Percentiles rank a stretch among this genome's conserved stretches.
phyloP scores from a whole-genome alignment of 2,329 filamentous ascomycete genomes.

The Apiospora sp. region DNA sequence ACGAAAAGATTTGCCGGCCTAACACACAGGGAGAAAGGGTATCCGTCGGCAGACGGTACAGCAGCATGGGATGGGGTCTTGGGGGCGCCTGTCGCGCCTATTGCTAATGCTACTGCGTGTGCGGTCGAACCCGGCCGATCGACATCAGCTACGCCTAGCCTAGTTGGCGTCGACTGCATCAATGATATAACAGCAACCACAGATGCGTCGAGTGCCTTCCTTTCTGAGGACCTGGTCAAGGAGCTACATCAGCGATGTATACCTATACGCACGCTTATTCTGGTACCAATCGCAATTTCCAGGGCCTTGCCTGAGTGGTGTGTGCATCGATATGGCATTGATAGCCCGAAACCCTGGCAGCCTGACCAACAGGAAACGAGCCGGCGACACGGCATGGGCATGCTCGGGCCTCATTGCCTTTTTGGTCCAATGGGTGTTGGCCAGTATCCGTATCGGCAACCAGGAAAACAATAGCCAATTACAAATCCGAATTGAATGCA shows the following conservation, averaged over 20 bases:
- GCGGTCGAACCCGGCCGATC: conserved; percentile 21
- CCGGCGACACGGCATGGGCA: conserved; percentile 46
- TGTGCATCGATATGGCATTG: conserved; percentile 39
- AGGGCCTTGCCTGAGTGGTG: conserved; percentile 37
- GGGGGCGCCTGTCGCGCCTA: conserved; percentile 19
- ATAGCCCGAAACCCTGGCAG: conserved; percentile 41
- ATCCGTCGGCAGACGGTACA: background rate
- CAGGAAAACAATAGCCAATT: conserved; percentile 49
- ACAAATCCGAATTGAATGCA: conserved; percentile 34
- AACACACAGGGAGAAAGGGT: background rate
- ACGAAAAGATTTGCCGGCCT: conserved; percentile 13
- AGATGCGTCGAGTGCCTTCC: background rate
- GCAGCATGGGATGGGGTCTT: background rate
- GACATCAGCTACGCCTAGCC: conserved; percentile 9
- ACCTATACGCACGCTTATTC: background rate
- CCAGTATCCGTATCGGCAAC: conserved; percentile 39
- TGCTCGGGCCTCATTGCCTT: conserved; percentile 50
- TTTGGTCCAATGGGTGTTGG: conserved; percentile 50
- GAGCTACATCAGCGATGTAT: conserved; percentile 24
- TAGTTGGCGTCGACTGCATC: conserved; percentile 7
- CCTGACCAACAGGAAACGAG: conserved; percentile 55
- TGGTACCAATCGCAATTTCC: conserved; percentile 29
- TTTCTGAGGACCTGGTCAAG: conserved; percentile 17
- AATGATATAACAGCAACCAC: conserved; percentile 9
- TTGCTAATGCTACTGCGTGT: conserved; percentile 15